Evolutionary conservation across 495 filamentous ascomycete species (phyloP), one percentile per base, ranked within the genome.

Genomic region (Geopyxis carbonaria): DNA sequence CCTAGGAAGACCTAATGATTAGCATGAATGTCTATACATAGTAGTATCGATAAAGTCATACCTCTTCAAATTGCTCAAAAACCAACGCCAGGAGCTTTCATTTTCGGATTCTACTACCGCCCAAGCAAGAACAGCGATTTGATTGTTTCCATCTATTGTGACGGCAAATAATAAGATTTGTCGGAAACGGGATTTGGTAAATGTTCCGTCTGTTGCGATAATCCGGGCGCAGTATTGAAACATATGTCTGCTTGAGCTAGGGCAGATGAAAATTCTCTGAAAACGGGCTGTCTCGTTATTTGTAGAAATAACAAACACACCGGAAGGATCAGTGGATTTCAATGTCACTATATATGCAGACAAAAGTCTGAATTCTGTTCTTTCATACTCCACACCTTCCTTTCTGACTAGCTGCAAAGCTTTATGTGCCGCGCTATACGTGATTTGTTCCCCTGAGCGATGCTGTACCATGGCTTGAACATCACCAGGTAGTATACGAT

Each of bases 61-160:
- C 34, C 18, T 2, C 6, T 21, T 42, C 7, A 51, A 24, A 3
- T 44, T 29, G 1, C 16, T 9, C 7, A 44, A 19, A 36, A 39
- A 44, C 0, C 27, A 33, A 7, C n/a, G 13, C 25, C 42, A 39
- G 0, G 42, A 38, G 18, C n/a, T 6, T 22, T 38, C 41, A 36
- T 37, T 43, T 22, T 43, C 31, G 13, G 36, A 10, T 29, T 50
- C 29, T 3, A 50, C 45, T 8, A 41, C 14, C 9, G 47, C 39
- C 45, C 47, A 50, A 0, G 34, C 45, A 7, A 50, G 34, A 0
- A 50, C 27, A 2, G 44, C 4, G 15, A 34, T 38, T 0, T 47
- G 23, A 4, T 37, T 31, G 21, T 49, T 43, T 16, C 20, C 46
- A 38, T 49, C 46, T 2, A 45, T 22, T 3, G 19, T 20, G 10